These are phyloP conservation scores for Cucumis sativus DNA, from an alignment of 306 rosid species.

Conservation along the genomic window Cucumber_9930_V3 NC_026657.2:31214001-31214500, in stretches of 20 bases:
- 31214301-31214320: conserved; percentile 3
- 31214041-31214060: conserved; percentile 22
- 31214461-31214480: neutral
- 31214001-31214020: conserved; percentile 25
- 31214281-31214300: neutral
- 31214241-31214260: neutral
- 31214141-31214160: neutral
- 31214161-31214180: neutral
- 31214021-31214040: conserved; percentile 30
- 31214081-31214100: conserved; percentile 45
- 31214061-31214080: conserved; percentile 31
- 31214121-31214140: neutral
- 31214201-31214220: neutral
- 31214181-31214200: neutral
- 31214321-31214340: neutral
- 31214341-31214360: neutral
- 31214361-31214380: neutral
- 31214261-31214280: conserved; percentile 1
- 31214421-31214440: conserved; percentile 2
- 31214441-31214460: neutral
- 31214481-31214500: neutral
- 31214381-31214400: neutral
- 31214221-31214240: neutral
- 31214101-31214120: conserved; percentile 17
- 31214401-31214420: conserved; percentile 3